Percentiles rank a stretch among this genome's conserved stretches.
Evolutionary conservation across 768 basidiomycete genomes (phyloP).

Genomic region (Tremella mesenterica): DNA sequence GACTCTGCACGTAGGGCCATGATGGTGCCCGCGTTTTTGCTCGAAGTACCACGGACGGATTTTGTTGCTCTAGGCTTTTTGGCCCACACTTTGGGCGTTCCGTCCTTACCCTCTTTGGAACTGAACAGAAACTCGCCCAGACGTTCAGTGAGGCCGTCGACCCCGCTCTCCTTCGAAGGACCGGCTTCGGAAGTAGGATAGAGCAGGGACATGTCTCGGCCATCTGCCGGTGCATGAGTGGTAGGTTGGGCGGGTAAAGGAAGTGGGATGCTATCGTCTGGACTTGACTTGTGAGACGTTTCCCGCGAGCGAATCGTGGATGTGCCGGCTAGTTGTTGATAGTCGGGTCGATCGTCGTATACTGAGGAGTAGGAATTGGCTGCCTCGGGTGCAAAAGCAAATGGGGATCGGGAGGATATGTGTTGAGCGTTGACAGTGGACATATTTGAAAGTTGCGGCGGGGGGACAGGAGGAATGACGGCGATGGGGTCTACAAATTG

Average conservation of each 20-base stretch:
- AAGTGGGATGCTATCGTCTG: not conserved
- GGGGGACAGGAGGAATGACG: no score
- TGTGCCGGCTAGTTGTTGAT: not conserved
- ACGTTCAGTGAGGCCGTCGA: conserved; percentile 25
- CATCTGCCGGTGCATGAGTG: not conserved
- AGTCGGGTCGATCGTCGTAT: not conserved
- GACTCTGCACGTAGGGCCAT: conserved; percentile 13
- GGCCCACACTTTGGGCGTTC: no score
- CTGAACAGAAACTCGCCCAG: conserved; percentile 34
- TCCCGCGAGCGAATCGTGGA: not conserved
- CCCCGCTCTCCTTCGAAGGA: conserved; percentile 4
- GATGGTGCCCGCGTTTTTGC: no score
- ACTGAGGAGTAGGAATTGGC: no score
- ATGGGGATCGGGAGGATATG: no score
- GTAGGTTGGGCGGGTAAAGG: not conserved
- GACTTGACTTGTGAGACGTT: not conserved
- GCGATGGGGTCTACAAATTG: not conserved
- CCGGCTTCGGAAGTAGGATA: not conserved
- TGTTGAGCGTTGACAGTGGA: no score
- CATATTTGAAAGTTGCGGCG: no score
- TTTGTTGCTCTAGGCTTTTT: no score
- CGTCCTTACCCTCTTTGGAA: conserved; percentile 2
- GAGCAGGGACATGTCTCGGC: not conserved
- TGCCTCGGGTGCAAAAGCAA: no score
- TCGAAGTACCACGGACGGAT: no score